Evolutionary conservation across 495 filamentous ascomycete species (phyloP).

Genomic region (Lindgomyces ingoldianus): DNA sequence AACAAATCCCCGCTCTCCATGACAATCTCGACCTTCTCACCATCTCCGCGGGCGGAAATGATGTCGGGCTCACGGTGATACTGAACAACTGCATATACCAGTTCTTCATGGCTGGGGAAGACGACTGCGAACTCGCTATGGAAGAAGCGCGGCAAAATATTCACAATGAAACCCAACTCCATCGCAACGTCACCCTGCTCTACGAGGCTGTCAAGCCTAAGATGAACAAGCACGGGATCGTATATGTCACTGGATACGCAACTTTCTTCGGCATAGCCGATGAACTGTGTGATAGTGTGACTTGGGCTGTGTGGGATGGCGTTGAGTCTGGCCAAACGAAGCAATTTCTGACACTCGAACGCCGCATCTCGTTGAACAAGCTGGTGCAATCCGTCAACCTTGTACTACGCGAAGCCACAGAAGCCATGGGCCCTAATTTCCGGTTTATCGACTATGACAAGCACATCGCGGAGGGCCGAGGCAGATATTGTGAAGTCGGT

Average conservation of each 20-base stretch:
- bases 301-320: conserved; percentile 27
- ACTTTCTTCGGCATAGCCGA: conserved; percentile 33
- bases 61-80: conserved; percentile 28
- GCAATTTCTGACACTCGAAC: conserved; percentile 19
- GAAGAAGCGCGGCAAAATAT: conserved; percentile 9
- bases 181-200: conserved; percentile 13
- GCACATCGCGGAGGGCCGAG: conserved; percentile 4
- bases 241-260: conserved; percentile 31
- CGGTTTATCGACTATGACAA: conserved; percentile 28
- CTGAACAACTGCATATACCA: conserved; percentile 35
- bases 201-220: conserved; percentile 13
- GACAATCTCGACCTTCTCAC: conserved; percentile 28
- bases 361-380: conserved; percentile 13
- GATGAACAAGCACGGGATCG: conserved; percentile 18
- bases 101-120: conserved; percentile 22
- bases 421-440: conserved; percentile 15
- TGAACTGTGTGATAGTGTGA: conserved; percentile 26
- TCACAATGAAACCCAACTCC: conserved; percentile 8
- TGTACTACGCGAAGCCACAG: conserved; percentile 5
- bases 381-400: conserved; percentile 23
- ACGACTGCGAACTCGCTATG: conserved; percentile 20
- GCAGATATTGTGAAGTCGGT: conserved; percentile 29
- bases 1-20: conserved; percentile 17
- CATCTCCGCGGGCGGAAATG: conserved; percentile 33
- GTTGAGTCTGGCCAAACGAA: neutral